phyloP scores from a whole-genome alignment of 805 yeast genomes.

The Kodamaea fukazawae region DNA sequence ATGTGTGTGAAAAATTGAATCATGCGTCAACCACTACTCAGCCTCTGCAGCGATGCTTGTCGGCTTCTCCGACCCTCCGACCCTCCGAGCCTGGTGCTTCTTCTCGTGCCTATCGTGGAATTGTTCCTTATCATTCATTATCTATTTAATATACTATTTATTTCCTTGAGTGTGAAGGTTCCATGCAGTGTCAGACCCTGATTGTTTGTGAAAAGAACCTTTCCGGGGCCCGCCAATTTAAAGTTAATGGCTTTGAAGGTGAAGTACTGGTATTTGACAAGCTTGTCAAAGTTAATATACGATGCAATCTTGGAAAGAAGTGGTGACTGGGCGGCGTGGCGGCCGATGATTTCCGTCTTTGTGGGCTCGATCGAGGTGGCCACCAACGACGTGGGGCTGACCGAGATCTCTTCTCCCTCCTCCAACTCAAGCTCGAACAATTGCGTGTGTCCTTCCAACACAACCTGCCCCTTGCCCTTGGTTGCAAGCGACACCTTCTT shows the following conservation, averaged over 20 bases:
- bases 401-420: conserved; percentile 35
- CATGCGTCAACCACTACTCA: too few relatives aligned
- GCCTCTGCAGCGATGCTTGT: too few relatives aligned
- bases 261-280: too few relatives aligned
- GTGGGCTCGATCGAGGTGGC: conserved; percentile 22
- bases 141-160: not conserved
- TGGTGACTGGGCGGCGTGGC: too few relatives aligned
- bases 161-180: conserved; percentile 6
- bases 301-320: too few relatives aligned
- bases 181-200: conserved; percentile 4
- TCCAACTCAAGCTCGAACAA: conserved; percentile 33
- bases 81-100: too few relatives aligned
- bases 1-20: too few relatives aligned
- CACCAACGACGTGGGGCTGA: conserved; percentile 39
- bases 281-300: too few relatives aligned
- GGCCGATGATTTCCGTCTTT: not conserved
- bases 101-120: too few relatives aligned
- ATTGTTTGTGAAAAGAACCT: conserved; percentile 22
- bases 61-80: too few relatives aligned
- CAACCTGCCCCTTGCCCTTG: conserved; percentile 39
- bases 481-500: conserved; percentile 26
- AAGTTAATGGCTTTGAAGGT: conserved; percentile 16
- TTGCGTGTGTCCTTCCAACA: conserved; percentile 40
- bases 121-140: too few relatives aligned
- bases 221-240: conserved; percentile 27